Base-by-base conservation (phyloP, 805 yeast species). In the Kuraishia borneana region DNA sequence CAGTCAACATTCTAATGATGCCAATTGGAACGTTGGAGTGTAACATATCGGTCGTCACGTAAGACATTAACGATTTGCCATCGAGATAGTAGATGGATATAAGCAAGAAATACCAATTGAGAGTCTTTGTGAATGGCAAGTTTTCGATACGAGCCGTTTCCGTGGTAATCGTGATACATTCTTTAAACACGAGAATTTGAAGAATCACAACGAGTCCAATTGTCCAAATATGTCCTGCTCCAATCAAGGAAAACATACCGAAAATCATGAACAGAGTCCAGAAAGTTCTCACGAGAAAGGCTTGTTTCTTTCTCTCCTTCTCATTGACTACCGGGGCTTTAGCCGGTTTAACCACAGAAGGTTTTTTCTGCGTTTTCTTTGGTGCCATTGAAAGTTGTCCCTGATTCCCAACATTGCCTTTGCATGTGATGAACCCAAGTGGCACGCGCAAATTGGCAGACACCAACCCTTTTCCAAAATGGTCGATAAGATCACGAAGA, bases 261-360 rank as follows among this genome's bases (percentile, higher is more conserved):
- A 65, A 56, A 39, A 92, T 79, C 96, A 92, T 88, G 13, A 92
- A 85, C 46, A 92, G 56, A 0, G 96, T 83, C 97, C 97, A 92
- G 32, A 83, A 64, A 3, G 97, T 79, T 45, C 98, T 74, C 18
- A 87, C 83, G 31, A 87, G 53, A 49, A 92, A 87, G 29, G 88
- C 81, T 58, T 78, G 88, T 44, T 77, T 79, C 60, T 83, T 83
- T 60, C 71, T 72, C 42, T 75, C 82, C 27, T 48, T 53, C 41
- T 73, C 79, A 41, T 60, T 61, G 21, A 50, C 33, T 26, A 33
- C 36, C 9, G 36, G 23, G 7, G 21, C 67, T 57, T 26, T 50
- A 58, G 33, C 62, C 60, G 28, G 28, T 25, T 8, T 25, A 16
- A 41, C 63, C 60, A 41, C 69, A 58, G 36, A 63, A 65, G 3